Evolutionary conservation across 331 rosid species (phyloP), one percentile per base, ranked within the genome.

Genomic region (Stylosanthes scabra): DNA sequence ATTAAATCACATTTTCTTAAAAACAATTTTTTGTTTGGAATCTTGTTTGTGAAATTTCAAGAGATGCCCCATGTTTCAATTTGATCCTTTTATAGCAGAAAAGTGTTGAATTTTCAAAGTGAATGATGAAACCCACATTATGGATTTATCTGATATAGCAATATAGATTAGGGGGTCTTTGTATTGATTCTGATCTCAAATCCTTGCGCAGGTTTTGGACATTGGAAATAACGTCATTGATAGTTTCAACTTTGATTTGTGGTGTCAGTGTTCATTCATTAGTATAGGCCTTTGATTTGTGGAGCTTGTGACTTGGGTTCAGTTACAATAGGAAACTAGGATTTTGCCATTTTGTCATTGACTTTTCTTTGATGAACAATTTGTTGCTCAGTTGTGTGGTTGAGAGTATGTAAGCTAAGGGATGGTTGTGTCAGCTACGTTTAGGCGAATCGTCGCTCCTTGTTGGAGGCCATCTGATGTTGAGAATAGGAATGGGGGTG

Each of bases 391-490:
- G 80, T 85, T 83, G 71, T 82, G 82, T 86, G 89, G 81, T 75
- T 88, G 85, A 89, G 96, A 86, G 67, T 87, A 86, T 88, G 96
- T 89, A 64, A 94, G 97, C 94, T 89, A 64, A 94, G 97, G 85
- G 73, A 91, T 95, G 99, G 93, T 95, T 97, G 93, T 86, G 76
- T 80, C 91, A 7, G 83, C 87, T 81, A 80, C 87, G 37, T 20
- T 91, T 45, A 83, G 84, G 96, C 89, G 76, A 70, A 82, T 88
- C 75, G 88, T 95, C 54, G 63, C 93, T 65, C 90, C 97, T 28
- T 91, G 97, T 70, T 91, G 96, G 91, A 87, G 83, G 80, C 83
- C 93, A 40, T 83, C 75, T 4, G 75, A 50, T 37, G 84, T 65
- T 57, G 89, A 84, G 13, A 90, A 78, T 52, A 80, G 83, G 75